Conservation (phyloP, 257 asterid genomes). For the Gentiana straminea region DNA sequence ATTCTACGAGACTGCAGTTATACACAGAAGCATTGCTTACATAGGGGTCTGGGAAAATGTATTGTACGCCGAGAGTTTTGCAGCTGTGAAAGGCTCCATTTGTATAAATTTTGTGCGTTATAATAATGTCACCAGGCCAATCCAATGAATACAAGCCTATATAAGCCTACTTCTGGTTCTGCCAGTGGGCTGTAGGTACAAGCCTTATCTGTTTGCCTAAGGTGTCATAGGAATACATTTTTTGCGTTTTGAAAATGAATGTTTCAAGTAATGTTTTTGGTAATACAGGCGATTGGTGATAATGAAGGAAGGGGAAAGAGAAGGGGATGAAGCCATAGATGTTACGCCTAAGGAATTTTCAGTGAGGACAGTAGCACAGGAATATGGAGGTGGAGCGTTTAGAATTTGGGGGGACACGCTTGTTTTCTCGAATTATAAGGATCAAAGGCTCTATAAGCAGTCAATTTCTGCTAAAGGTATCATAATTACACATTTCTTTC, state of each 20-base stretch:
- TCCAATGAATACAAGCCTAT: no score
- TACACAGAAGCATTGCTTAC: no score
- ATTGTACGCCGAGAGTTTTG: no score
- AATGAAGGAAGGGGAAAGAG: slow-evolving; percentile 59
- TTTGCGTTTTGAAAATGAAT: slow-evolving; percentile 4
- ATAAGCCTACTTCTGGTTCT: neutral
- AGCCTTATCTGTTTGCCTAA: no score
- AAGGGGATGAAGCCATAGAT: slow-evolving; percentile 45
- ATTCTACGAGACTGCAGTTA: no score
- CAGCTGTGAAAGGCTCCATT: no score
- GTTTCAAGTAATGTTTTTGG: slow-evolving; percentile 5
- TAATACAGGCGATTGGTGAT: slow-evolving; percentile 65
- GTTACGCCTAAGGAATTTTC: slow-evolving; percentile 70
- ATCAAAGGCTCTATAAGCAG: slow-evolving; percentile 78
- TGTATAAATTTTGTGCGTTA: no score
- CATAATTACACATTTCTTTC: slow-evolving; percentile 4
- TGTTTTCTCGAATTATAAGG: slow-evolving; percentile 81
- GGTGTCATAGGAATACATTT: neutral
- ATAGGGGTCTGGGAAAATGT: no score
- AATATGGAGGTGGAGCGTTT: slow-evolving; percentile 93
- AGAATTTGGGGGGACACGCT: slow-evolving; percentile 46
- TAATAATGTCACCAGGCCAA: no score
- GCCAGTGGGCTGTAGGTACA: neutral
- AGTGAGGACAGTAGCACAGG: slow-evolving; percentile 84
- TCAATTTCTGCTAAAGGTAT: slow-evolving; percentile 53